phyloP scores from a whole-genome alignment of 2,329 filamentous ascomycete genomes.

The Fusarium sambucinum region DNA sequence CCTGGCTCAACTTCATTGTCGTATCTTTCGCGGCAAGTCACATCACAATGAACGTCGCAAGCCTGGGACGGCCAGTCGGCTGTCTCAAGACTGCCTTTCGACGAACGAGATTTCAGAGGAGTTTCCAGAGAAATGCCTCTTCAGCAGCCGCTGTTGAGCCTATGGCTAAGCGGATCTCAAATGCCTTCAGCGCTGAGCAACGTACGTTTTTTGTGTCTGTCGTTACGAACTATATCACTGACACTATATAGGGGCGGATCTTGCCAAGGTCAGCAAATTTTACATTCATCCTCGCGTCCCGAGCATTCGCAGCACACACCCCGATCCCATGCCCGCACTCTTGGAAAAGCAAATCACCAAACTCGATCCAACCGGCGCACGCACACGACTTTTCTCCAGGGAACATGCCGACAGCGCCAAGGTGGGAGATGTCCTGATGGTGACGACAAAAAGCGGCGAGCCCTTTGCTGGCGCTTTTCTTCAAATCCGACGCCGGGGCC shows the following conservation, averaged over 20 bases:
- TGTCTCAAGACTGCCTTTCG: conserved; percentile 76
- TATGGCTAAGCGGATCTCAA: conserved; percentile 23
- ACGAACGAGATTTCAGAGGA: conserved; percentile 65
- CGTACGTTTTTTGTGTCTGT: conserved; percentile 48
- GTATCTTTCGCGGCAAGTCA: conserved; percentile 39
- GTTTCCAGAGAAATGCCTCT: conserved; percentile 61
- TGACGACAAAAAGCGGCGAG: conserved; percentile 83
- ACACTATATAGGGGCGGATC: conserved; percentile 51
- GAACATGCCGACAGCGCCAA: conserved; percentile 82
- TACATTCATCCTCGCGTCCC: conserved; percentile 68
- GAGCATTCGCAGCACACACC: conserved; percentile 66
- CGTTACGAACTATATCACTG: conserved; percentile 16
- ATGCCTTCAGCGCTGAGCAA: conserved; percentile 51
- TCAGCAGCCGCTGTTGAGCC: conserved; percentile 51
- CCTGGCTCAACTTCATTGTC: conserved; percentile 37
- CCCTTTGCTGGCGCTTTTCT: conserved; percentile 91
- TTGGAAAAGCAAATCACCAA: conserved; percentile 75
- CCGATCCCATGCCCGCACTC: conserved; percentile 76
- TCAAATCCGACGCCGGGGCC: conserved; percentile 85
- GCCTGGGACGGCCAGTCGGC: conserved; percentile 74
- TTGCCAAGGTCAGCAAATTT: conserved; percentile 57
- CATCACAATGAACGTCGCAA: conserved; percentile 69
- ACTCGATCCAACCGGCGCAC: conserved; percentile 87
- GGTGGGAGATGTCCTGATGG: conserved; percentile 90
- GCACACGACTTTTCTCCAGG: conserved; percentile 83